phyloP scores from a whole-genome alignment of 1,139 yeast species.

The Taphrina sp. region DNA sequence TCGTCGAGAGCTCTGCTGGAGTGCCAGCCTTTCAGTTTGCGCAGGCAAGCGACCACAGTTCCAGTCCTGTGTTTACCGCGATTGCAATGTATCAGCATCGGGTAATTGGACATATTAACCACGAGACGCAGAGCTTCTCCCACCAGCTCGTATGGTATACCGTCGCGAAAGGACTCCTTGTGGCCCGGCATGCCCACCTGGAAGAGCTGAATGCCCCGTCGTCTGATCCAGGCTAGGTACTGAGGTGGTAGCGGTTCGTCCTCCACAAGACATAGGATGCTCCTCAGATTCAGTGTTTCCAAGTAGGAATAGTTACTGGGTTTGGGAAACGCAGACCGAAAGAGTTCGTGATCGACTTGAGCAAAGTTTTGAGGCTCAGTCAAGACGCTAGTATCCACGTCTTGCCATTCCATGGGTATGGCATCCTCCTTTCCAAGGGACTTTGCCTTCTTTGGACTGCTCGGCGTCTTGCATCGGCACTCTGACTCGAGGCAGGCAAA shows the following conservation, averaged over 20 bases:
- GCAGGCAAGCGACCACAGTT: conserved; percentile 85
- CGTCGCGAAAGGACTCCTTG: conserved; percentile 82
- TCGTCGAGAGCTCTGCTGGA: conserved; percentile 91
- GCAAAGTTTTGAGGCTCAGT: conserved; percentile 58
- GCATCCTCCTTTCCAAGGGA: conserved; percentile 10
- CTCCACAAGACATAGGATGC: conserved; percentile 69
- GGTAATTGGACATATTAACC: conserved; percentile 80
- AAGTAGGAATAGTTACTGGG: conserved; percentile 75
- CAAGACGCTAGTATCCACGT: conserved; percentile 7
- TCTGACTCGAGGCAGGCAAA: not conserved
- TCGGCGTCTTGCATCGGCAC: conserved; percentile 8
- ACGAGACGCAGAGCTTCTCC: conserved; percentile 80
- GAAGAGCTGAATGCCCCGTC: conserved; percentile 64
- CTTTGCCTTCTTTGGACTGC: conserved; percentile 14
- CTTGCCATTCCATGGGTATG: conserved; percentile 20
- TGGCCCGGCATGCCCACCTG: conserved; percentile 95
- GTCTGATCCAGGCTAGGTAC: conserved; percentile 61
- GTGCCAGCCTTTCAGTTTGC: conserved; percentile 89
- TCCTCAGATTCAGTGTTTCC: conserved; percentile 59
- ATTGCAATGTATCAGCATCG: conserved; percentile 88
- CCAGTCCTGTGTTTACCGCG: conserved; percentile 97
- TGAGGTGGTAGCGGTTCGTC: conserved; percentile 89
- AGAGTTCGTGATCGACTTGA: conserved; percentile 73
- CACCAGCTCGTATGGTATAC: conserved; percentile 66
- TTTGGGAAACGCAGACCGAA: conserved; percentile 86